Evolutionary conservation across 1,139 yeast species (phyloP).

Genomic region (Saccharomycopsis hybrid): DNA sequence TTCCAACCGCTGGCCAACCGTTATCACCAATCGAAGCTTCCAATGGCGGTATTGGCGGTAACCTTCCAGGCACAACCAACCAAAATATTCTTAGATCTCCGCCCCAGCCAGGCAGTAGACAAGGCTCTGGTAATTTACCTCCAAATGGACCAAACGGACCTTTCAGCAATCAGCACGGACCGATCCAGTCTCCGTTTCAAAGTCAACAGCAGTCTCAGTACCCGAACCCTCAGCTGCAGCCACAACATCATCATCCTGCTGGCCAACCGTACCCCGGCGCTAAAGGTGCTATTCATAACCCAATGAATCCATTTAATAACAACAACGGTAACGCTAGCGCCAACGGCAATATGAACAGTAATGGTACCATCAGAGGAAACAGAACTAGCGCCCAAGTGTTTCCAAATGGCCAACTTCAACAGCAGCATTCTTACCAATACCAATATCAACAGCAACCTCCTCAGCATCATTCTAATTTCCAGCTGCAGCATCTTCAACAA

Average conservation of each 20-base stretch:
- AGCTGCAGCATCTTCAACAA: slow-evolving; percentile 1
- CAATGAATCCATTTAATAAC: background rate
- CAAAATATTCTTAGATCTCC: slow-evolving; percentile 5
- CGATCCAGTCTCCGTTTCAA: background rate
- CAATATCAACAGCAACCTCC: slow-evolving; percentile 11
- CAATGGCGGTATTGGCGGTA: background rate
- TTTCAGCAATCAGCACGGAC: background rate
- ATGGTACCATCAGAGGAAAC: background rate
- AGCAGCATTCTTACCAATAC: slow-evolving; percentile 19
- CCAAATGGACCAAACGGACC: background rate
- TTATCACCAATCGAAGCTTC: slow-evolving; percentile 13
- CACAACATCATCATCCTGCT: background rate
- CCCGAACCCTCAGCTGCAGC: no score
- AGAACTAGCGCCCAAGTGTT: background rate
- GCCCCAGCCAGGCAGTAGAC: background rate
- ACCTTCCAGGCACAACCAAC: background rate
- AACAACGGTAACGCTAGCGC: background rate
- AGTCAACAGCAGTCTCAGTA: background rate
- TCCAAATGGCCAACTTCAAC: background rate
- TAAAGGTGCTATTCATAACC: background rate
- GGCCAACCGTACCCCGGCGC: background rate
- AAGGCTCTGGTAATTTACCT: background rate
- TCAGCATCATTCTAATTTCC: background rate
- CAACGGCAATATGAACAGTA: background rate
- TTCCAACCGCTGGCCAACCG: slow-evolving; percentile 21